Conservation (phyloP, 2,329 filamentous ascomycete species). For the Diaporthe ampelina region DNA sequence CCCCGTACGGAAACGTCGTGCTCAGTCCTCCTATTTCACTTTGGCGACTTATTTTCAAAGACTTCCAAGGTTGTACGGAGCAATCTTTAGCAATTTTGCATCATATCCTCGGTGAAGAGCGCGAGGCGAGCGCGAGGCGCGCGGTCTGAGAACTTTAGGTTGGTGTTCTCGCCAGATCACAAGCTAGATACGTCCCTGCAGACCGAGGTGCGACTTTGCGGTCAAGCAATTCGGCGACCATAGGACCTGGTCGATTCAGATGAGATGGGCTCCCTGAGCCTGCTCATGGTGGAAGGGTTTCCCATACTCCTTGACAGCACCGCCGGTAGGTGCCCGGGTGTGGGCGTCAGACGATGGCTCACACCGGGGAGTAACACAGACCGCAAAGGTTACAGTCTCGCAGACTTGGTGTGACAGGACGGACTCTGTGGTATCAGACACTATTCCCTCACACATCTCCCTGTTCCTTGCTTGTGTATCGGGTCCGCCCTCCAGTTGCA, state of each 20-base stretch:
- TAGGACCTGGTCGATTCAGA: no score
- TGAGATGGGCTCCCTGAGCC: no score
- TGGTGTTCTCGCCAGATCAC: not conserved
- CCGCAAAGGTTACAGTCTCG: not conserved
- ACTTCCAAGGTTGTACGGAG: not conserved
- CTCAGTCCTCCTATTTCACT: not conserved
- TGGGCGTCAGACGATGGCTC: not conserved
- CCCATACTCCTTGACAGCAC: no score
- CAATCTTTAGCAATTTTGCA: not conserved
- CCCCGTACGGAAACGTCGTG: not conserved
- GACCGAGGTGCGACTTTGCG: no score
- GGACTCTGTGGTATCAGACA: not conserved
- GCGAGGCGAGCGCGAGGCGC: no score
- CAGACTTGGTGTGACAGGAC: not conserved
- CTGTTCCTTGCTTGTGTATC: no score
- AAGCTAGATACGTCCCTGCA: not conserved
- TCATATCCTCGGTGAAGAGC: not conserved
- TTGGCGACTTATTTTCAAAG: not conserved
- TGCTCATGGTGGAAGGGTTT: not conserved
- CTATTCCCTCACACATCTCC: no score
- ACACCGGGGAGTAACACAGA: not conserved
- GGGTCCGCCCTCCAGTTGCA: no score
- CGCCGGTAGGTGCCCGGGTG: no score
- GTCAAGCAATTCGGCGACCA: not conserved
- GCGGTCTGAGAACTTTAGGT: no score